phyloP scores from a whole-genome alignment of 768 basidiomycete species.

The Naematelia aurantialba region DNA sequence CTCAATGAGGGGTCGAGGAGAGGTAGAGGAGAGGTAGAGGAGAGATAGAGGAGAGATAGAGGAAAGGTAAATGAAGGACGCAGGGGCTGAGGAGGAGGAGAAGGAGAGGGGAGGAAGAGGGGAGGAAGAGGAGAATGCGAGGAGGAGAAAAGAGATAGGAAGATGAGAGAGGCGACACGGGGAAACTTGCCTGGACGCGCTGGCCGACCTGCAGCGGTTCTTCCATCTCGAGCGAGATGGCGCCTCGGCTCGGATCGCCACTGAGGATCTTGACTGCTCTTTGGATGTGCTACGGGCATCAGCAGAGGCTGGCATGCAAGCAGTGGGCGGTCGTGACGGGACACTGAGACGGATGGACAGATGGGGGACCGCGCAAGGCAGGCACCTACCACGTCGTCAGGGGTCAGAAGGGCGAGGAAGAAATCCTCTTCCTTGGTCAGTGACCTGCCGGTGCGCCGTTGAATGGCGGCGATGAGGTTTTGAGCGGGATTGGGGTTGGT shows the following conservation, averaged over 20 bases:
- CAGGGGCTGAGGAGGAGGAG: no score
- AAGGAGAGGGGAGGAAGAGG: no score
- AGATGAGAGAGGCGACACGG: neutral
- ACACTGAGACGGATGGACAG: no score
- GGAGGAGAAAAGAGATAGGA: no score
- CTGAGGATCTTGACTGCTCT: conserved; percentile 43
- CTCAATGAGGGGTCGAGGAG: no score
- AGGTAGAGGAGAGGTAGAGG: no score
- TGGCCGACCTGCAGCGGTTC: conserved; percentile 39
- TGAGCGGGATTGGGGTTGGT: conserved; percentile 44
- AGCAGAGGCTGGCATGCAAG: no score
- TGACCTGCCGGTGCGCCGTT: conserved; percentile 19
- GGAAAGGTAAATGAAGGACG: no score
- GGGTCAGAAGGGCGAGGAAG: conserved; percentile 34
- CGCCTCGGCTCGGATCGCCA: conserved; percentile 49
- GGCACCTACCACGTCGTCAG: neutral
- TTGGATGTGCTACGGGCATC: conserved; percentile 2
- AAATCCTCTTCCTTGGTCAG: conserved; percentile 49
- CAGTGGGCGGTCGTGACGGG: no score
- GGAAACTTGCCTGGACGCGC: conserved; percentile 38
- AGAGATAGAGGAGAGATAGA: no score
- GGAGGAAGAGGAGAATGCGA: no score
- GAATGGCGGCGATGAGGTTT: conserved; percentile 43
- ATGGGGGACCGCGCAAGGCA: neutral
- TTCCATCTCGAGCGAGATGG: conserved; percentile 46